These are phyloP conservation scores for Tuber melanosporum DNA, from an alignment of 495 filamentous ascomycete genomes.

Conservation along the genomic window DNA sequence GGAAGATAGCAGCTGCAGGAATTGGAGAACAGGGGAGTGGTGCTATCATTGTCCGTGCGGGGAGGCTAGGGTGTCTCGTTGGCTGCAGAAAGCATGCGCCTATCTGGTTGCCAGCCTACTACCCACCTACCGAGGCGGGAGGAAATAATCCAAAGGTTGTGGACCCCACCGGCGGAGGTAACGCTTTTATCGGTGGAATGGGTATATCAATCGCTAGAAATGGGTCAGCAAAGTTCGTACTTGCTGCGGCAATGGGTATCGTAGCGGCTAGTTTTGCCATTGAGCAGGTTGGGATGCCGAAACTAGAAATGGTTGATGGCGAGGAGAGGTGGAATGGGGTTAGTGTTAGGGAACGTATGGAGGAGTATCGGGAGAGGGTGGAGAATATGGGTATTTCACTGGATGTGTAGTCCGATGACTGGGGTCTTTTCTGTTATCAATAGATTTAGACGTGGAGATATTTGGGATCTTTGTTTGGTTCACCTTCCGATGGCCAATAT, in stretches of 20 bases:
- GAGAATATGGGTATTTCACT: constrained; percentile 28
- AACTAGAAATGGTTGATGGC: constrained; percentile 50
- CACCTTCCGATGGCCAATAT: background rate
- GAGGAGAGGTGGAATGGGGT: constrained; percentile 73
- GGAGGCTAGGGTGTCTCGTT: constrained; percentile 47
- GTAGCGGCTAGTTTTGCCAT: constrained; percentile 89
- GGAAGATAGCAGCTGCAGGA: constrained; percentile 50
- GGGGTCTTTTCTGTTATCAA: background rate
- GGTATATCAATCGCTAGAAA: constrained; percentile 62
- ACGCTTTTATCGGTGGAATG: constrained; percentile 83
- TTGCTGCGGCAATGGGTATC: constrained; percentile 70
- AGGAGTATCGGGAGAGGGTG: constrained; percentile 46
- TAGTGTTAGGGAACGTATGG: constrained; percentile 51
- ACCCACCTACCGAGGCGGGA: constrained; percentile 37
- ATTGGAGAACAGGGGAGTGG: constrained; percentile 46
- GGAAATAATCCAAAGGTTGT: constrained; percentile 53
- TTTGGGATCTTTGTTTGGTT: background rate
- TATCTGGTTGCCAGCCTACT: constrained; percentile 55
- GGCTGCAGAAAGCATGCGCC: constrained; percentile 35
- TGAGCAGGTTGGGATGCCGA: constrained; percentile 83
- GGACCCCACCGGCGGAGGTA: constrained; percentile 94
- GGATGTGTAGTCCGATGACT: constrained; percentile 1
- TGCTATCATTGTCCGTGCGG: constrained; percentile 50
- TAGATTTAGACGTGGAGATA: background rate
- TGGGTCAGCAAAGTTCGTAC: constrained; percentile 52